phyloP scores from a whole-genome alignment of 1,284 basidiomycete genomes.

The Malassezia slooffiae region DNA sequence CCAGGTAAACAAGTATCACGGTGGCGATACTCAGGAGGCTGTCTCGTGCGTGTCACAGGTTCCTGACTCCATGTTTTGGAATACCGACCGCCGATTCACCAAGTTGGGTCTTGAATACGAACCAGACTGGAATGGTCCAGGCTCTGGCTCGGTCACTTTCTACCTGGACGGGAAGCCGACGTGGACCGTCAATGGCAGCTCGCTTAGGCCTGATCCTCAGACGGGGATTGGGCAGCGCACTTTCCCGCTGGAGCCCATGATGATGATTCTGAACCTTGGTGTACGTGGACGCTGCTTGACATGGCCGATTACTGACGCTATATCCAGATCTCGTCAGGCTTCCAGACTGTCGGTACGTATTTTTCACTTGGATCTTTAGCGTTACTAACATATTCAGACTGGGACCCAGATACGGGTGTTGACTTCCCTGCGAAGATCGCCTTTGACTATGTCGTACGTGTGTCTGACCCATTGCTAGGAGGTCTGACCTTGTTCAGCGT shows the following conservation, averaged over 20 bases:
- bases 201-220: slow-evolving; percentile 16
- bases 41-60: slow-evolving; percentile 34
- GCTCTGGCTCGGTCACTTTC: slow-evolving; percentile 35
- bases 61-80: slow-evolving; percentile 31
- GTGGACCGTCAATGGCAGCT: slow-evolving; percentile 30
- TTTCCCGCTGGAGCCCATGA: slow-evolving; percentile 41
- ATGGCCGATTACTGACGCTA: too few species aligned
- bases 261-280: slow-evolving; percentile 37
- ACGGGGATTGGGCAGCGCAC: slow-evolving; percentile 32
- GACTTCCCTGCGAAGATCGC: slow-evolving; percentile 49
- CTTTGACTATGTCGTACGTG: slow-evolving; percentile 21
- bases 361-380: background rate
- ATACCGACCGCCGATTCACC: slow-evolving; percentile 18
- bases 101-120: slow-evolving; percentile 42
- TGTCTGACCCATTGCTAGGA: background rate
- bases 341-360: slow-evolving; percentile 27
- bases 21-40: slow-evolving; percentile 43
- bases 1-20: slow-evolving; percentile 38
- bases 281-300: too few species aligned
- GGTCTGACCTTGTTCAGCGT: slow-evolving; percentile 8
- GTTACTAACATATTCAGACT: background rate
- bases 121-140: slow-evolving; percentile 34
- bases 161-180: slow-evolving; percentile 40
- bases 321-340: slow-evolving; percentile 28
- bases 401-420: slow-evolving; percentile 18